phyloP scores from a whole-genome alignment of 2,329 filamentous ascomycete species.

The Penicillium carneum region DNA sequence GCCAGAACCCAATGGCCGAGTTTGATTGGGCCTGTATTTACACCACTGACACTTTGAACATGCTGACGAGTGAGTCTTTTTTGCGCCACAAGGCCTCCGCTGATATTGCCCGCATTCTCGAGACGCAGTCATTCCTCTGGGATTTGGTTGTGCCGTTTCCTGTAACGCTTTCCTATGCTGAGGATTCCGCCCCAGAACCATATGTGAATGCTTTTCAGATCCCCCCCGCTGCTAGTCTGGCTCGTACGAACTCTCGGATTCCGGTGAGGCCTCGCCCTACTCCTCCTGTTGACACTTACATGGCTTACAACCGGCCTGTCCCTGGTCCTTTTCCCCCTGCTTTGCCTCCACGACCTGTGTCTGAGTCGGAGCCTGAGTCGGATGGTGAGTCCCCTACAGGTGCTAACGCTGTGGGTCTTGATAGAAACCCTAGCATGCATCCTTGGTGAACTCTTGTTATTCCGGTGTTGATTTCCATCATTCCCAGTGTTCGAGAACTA shows the following conservation, averaged over 20 bases:
- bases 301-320: background rate
- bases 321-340: background rate
- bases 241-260: background rate
- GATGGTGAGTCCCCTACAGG: background rate
- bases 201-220: background rate
- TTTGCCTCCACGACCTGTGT: background rate
- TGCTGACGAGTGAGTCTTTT: background rate
- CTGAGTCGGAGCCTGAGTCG: background rate
- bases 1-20: background rate
- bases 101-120: background rate
- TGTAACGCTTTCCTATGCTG: background rate
- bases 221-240: background rate
- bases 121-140: background rate
- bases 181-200: background rate
- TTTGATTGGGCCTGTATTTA: conserved; percentile 7
- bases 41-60: conserved; percentile 2
- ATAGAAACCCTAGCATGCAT: background rate
- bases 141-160: background rate
- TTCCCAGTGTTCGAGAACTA: background rate
- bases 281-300: background rate
- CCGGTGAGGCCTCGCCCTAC: background rate
- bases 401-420: background rate
- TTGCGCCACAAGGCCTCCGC: background rate
- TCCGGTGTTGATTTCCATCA: background rate
- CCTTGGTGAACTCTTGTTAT: background rate